Percentiles rank a stretch among this genome's conserved stretches.
phyloP scores from a whole-genome alignment of 2,329 filamentous ascomycete genomes.

The Trichoderma sp. region DNA sequence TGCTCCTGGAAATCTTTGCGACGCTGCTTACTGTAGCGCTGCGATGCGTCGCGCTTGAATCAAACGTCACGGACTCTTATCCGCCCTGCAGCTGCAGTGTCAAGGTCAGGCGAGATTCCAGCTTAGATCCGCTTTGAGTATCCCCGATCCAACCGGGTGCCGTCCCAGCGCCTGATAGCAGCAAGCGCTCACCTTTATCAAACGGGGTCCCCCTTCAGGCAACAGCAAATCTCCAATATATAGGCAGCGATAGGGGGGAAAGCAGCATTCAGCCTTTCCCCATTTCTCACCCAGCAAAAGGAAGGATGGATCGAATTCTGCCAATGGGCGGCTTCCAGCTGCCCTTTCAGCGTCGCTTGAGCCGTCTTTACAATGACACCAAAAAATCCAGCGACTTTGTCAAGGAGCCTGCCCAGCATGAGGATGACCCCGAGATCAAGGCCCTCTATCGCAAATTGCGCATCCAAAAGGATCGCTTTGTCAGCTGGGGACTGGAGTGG shows the following conservation, averaged over 20 bases:
- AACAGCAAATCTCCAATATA: slow-evolving; percentile 19
- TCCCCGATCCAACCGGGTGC: slow-evolving; percentile 15
- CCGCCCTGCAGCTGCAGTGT: slow-evolving; percentile 12
- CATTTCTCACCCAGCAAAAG: neutral
- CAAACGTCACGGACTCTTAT: slow-evolving; percentile 5
- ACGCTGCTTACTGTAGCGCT: slow-evolving; percentile 1
- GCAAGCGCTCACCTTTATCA: neutral
- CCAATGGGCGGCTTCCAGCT: slow-evolving; percentile 52
- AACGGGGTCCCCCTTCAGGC: slow-evolving; percentile 17
- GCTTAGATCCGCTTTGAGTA: slow-evolving; percentile 12
- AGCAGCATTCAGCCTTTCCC: neutral
- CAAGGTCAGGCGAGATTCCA: slow-evolving; percentile 9
- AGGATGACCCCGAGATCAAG: slow-evolving; percentile 67
- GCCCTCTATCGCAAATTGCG: slow-evolving; percentile 72
- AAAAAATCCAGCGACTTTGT: slow-evolving; percentile 76
- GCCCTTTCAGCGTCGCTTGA: slow-evolving; percentile 62
- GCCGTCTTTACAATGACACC: slow-evolving; percentile 75
- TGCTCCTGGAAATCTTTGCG: neutral
- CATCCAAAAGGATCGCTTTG: slow-evolving; percentile 76
- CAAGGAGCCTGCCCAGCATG: slow-evolving; percentile 60
- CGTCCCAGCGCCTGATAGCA: slow-evolving; percentile 13
- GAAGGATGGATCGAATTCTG: slow-evolving; percentile 51
- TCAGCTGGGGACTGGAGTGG: slow-evolving; percentile 81
- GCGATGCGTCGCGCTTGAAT: slow-evolving; percentile 16
- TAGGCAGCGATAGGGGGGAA: neutral